phyloP scores from a whole-genome alignment of 2,329 filamentous ascomycete species.

The Aureobasidium uvarum region DNA sequence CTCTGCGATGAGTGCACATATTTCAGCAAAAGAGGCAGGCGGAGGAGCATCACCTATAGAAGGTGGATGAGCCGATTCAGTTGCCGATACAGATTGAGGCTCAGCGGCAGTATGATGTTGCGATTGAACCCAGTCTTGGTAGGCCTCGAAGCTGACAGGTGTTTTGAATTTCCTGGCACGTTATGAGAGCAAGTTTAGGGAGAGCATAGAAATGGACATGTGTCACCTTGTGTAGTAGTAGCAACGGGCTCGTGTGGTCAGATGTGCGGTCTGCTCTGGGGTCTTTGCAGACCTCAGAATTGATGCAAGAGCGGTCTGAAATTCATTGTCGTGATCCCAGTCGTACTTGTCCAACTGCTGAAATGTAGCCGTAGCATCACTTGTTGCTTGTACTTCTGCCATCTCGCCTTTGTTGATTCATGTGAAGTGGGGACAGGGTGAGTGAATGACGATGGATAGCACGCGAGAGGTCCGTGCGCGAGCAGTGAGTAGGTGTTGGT shows the following conservation, averaged over 20 bases:
- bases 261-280: conserved; percentile 54
- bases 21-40: conserved; percentile 78
- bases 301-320: conserved; percentile 64
- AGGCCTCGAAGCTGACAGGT: conserved; percentile 63
- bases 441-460: neutral
- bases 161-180: conserved; percentile 43
- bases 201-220: neutral
- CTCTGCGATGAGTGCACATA: conserved; percentile 78
- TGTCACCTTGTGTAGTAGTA: conserved; percentile 62
- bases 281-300: conserved; percentile 61
- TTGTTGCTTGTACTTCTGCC: conserved; percentile 28
- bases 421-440: neutral
- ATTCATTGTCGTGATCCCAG: conserved; percentile 66
- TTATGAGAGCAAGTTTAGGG: neutral
- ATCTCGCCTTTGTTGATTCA: conserved; percentile 26
- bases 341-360: conserved; percentile 63
- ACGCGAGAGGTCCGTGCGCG: neutral
- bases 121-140: conserved; percentile 61
- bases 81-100: conserved; percentile 10
- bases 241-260: conserved; percentile 65
- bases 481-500: neutral
- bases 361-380: conserved; percentile 46
- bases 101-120: conserved; percentile 2
- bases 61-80: conserved; percentile 23
- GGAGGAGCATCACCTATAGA: conserved; percentile 61